Conservation (phyloP, 768 basidiomycete genomes). For the Kwoniella botswanensis region DNA sequence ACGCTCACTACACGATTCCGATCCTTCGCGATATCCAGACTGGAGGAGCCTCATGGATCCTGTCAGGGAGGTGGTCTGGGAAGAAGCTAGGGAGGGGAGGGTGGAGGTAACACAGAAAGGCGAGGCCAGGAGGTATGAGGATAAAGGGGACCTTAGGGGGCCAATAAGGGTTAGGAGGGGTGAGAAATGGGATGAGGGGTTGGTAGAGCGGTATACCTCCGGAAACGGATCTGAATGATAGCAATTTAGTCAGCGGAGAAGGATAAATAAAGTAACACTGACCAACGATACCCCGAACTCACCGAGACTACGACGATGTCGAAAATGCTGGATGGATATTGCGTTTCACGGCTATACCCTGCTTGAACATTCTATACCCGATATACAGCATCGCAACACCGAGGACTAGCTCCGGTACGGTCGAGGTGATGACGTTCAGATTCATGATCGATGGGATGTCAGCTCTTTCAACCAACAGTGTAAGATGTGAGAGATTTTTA, state of each 20-base stretch:
- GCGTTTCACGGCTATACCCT: not conserved
- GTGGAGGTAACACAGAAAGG: conserved; percentile 48
- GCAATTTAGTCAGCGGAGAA: not conserved
- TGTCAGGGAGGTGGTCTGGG: conserved; percentile 46
- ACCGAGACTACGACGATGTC: not conserved
- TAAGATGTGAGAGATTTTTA: too few species aligned
- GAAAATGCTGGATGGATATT: not conserved
- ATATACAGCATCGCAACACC: not conserved
- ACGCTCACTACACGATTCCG: conserved; percentile 32
- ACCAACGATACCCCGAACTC: not conserved
- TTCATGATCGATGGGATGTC: not conserved
- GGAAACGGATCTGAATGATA: not conserved
- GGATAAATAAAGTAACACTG: not conserved
- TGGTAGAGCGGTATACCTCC: not conserved
- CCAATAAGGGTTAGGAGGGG: conserved; percentile 49
- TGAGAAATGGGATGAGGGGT: conserved; percentile 24
- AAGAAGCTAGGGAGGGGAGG: conserved; percentile 28
- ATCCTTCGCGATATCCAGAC: conserved; percentile 33
- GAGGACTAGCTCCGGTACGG: not conserved
- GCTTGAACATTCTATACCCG: not conserved
- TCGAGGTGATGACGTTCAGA: not conserved
- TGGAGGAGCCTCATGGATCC: conserved; percentile 47
- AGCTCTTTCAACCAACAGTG: not conserved
- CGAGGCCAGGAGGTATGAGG: conserved; percentile 27
- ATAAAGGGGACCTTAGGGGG: conserved; percentile 35